phyloP scores from a whole-genome alignment of 352 stramenopile species.

The Phytopythium mirpurense region DNA sequence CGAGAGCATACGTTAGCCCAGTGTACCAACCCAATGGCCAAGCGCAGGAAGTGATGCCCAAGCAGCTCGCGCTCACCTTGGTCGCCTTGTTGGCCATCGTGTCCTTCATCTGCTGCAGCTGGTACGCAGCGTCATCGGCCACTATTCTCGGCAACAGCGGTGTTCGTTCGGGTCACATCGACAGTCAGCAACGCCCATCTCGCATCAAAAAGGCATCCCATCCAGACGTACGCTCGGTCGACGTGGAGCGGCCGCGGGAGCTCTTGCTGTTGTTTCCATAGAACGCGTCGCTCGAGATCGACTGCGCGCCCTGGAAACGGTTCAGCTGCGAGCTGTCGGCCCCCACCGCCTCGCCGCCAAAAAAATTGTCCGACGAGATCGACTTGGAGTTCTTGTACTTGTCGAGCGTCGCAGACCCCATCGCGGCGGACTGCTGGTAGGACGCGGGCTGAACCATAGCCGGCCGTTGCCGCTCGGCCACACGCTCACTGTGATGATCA shows the following conservation, averaged over 20 bases:
- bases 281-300: constrained; percentile 87
- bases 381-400: constrained; percentile 92
- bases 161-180: too few relatives aligned
- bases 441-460: constrained; percentile 10
- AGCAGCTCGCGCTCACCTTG: constrained; percentile 31
- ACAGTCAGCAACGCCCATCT: not conserved
- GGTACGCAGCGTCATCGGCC: constrained; percentile 77
- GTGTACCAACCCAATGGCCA: too few relatives aligned
- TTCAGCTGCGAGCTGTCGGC: constrained; percentile 61
- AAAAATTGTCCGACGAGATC: constrained; percentile 90
- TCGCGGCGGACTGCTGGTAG: constrained; percentile 19
- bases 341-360: constrained; percentile 54
- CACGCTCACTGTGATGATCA: constrained; percentile 26
- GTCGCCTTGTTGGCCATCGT: constrained; percentile 73
- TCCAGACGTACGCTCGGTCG: constrained; percentile 51
- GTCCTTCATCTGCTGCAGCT: constrained; percentile 84
- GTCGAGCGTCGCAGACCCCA: constrained; percentile 58
- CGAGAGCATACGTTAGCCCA: too few relatives aligned
- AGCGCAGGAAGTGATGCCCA: too few relatives aligned
- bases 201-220: too few relatives aligned
- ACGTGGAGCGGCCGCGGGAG: constrained; percentile 47
- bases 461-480: constrained; percentile 2
- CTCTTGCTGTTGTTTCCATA: constrained; percentile 74
- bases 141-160: constrained; percentile 23
- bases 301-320: constrained; percentile 74